Evolutionary conservation across 2,329 filamentous ascomycete species (phyloP), one percentile per base, ranked within the genome.

Genomic region (Sporothrix euskadiensis): DNA sequence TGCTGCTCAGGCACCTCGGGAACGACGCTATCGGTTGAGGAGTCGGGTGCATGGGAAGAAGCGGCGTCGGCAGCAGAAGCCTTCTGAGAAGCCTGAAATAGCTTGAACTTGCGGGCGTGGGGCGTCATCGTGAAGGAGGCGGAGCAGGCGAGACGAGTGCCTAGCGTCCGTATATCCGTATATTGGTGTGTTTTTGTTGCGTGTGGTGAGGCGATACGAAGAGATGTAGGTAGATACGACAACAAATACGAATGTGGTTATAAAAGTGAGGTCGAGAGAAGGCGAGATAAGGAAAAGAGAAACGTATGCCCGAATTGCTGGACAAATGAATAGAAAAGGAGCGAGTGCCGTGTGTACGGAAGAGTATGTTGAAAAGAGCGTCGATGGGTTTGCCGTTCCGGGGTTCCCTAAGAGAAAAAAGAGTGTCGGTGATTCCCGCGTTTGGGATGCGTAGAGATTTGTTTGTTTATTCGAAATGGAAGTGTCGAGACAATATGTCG

Each of bases 81-180:
- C 73, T 77, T 77, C 78, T 81, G 83, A 81, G 83, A 80, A 81
- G 83, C 80, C 84, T 85, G 83, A 84, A 82, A 78, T 81, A 85
- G 83, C 84, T 84, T 84, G 83, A 84, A 81, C 82, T 82, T 83
- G 80, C 80, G 81, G 77, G 78, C 80, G 79, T 81, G 80, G 80
- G 83, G 82, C 80, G 82, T 83, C 84, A 85, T 85, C 76, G 82
- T 78, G 19, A 39, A 19, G 81, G 81, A 12, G 82, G 79, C 80
- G 83, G 81, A 77, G 76, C 76, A 75, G 73, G 76, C 52, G 44
- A 65, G 54, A 56, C 59, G 22, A 73, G 72, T 75, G 76, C 78
- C 68, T 76, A 77, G 76, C 72, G 76, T 77, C 39, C 72, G 47
- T 59, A 49, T 71, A 61, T 77, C 39, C 72, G 47, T 59, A 49